Base-by-base conservation (phyloP, 768 basidiomycete genomes). In the Tulasnella sp. region DNA sequence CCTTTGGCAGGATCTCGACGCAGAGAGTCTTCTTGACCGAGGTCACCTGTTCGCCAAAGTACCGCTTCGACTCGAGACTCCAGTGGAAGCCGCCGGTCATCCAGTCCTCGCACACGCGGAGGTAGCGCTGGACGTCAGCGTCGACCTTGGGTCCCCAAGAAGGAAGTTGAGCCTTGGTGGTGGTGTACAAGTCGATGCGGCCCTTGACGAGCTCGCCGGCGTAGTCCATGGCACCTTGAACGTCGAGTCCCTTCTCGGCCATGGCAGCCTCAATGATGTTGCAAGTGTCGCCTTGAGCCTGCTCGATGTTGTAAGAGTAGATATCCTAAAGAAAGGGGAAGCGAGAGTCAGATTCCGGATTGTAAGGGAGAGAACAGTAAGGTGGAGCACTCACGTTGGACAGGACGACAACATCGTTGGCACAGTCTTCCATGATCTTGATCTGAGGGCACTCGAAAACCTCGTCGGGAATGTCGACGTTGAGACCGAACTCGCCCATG, bases 261-360 rank as follows among this genome's bases (percentile, higher is more conserved):
- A 81, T 81, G 14, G 58, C 72, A 48, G 79, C 71, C 14, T 39
- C 36, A 56, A 81, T 58, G 42, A 81, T 68, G 78, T 81, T 81
- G 80, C 56, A 78, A 14, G 77, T 72, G 40, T 81, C 77, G 21
- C 80, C 80, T 24, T 76, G 71, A 14, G 80, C 80, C 74, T 81
- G 80, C 46, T 88, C 85, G 21, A 85, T 84, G 81, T 89, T 90
- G 83, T 88, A 92, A 0, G 90, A 87, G 0, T 88, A 85, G 7
- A 92, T 86, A 81, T 93, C 92, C 92, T 93, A 77, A 16, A 16
- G 39, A 38, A 78, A 31, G 44, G 42, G 39, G 18, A 81, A 21
- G 52, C 46, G 21, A 74, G 31, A 36, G 7, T 62, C 39, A 21
- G 34, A n/a, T 19, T 38, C 27, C 21, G 6, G n/a, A n/a, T n/a